Evolutionary conservation across 2,329 filamentous ascomycete genomes (phyloP).

Genomic region (Exophiala alcalophila): DNA sequence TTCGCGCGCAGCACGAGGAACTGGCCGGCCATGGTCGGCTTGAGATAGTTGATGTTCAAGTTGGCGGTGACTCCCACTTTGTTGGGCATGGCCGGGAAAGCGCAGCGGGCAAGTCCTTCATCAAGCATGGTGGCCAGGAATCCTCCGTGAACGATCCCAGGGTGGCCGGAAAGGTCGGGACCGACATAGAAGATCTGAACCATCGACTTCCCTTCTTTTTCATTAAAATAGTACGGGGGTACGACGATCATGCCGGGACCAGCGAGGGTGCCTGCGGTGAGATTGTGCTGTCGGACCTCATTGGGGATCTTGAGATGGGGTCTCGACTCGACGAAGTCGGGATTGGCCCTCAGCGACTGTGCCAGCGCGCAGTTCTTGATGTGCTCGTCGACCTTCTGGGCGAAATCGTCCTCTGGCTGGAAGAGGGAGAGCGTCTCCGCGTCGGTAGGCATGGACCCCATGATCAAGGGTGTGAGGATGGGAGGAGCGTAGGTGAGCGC

Average conservation of each 20-base stretch:
- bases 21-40: slow-evolving; percentile 70
- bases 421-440: slow-evolving; percentile 70
- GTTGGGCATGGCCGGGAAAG: slow-evolving; percentile 82
- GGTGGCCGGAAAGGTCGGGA: slow-evolving; percentile 78
- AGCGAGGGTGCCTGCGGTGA: slow-evolving; percentile 76
- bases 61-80: slow-evolving; percentile 84
- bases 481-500: slow-evolving; percentile 28
- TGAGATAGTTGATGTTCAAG: slow-evolving; percentile 76
- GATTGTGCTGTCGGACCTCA: slow-evolving; percentile 65
- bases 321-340: slow-evolving; percentile 69
- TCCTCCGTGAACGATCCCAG: slow-evolving; percentile 86
- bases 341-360: slow-evolving; percentile 62
- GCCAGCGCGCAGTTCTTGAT: slow-evolving; percentile 76
- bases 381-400: slow-evolving; percentile 63
- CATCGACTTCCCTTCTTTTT: slow-evolving; percentile 65
- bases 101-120: slow-evolving; percentile 82
- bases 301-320: slow-evolving; percentile 84
- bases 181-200: slow-evolving; percentile 77
- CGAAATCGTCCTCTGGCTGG: slow-evolving; percentile 52
- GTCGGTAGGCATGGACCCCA: slow-evolving; percentile 56
- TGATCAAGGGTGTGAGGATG: slow-evolving; percentile 32
- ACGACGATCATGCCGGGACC: slow-evolving; percentile 75
- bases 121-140: slow-evolving; percentile 89
- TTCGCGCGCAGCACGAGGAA: slow-evolving; percentile 76
- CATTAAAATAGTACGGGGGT: slow-evolving; percentile 74